A percentile compares a stretch with the other conserved stretches of the same genome.
Conservation (phyloP, 208 protist genomes). For the Angomonas deanei region DNA sequence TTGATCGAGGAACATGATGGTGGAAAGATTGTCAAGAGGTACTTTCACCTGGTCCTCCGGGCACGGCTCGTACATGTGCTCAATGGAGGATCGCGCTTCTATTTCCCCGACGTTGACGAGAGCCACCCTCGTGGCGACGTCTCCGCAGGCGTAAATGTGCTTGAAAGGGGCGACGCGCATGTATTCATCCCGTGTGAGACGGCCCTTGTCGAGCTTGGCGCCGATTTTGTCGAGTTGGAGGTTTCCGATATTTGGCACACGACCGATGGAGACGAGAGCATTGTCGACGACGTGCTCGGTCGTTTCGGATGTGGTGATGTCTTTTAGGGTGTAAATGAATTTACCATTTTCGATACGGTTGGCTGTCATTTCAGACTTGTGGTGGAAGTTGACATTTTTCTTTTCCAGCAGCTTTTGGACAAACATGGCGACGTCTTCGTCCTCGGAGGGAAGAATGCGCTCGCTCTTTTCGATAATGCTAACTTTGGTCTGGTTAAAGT, state of each 20-base stretch:
- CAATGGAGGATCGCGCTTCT: conserved; percentile 68
- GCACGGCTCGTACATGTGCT: conserved; percentile 77
- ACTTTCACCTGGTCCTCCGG: conserved; percentile 63
- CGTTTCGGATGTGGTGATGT: conserved; percentile 37
- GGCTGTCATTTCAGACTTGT: conserved; percentile 65
- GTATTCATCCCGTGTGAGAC: conserved; percentile 50
- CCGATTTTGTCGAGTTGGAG: conserved; percentile 60
- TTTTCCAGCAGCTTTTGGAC: conserved; percentile 70
- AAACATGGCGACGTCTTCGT: conserved; percentile 83
- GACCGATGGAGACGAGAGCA: conserved; percentile 85
- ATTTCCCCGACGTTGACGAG: conserved; percentile 87
- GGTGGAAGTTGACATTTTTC: conserved; percentile 79
- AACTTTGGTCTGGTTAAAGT: conserved; percentile 83
- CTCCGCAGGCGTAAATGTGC: conserved; percentile 87
- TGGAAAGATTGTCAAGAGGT: conserved; percentile 82
- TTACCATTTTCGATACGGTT: conserved; percentile 60
- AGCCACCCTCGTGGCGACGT: conserved; percentile 64
- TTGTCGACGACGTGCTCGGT: conserved; percentile 61
- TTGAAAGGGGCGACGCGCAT: conserved; percentile 60
- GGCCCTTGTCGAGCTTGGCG: conserved; percentile 33
- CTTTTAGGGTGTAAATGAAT: conserved; percentile 74
- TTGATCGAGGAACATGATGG: conserved; percentile 92
- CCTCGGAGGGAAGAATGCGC: conserved; percentile 86
- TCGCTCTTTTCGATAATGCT: conserved; percentile 83
- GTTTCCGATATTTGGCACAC: conserved; percentile 50